Conservation (phyloP, 2,329 filamentous ascomycete species). For the Verticillium albo-atrum region DNA sequence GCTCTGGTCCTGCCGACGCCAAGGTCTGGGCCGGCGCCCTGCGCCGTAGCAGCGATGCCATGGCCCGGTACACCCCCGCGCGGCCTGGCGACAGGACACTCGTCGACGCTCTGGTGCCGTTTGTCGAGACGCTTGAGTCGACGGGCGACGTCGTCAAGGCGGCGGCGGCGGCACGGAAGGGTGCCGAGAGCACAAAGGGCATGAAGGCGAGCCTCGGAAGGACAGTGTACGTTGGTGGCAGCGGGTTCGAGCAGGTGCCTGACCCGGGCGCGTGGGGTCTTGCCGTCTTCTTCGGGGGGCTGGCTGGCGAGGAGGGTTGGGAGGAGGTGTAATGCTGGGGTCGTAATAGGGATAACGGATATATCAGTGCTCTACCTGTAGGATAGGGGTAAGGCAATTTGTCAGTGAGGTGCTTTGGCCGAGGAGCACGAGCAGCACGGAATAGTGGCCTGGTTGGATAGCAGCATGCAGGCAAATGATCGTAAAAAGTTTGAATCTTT, state of each 20-base stretch:
- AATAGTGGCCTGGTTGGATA: not conserved
- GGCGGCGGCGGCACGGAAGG: slow-evolving; percentile 68
- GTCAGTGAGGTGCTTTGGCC: not conserved
- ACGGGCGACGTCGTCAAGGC: slow-evolving; percentile 67
- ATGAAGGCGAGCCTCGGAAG: slow-evolving; percentile 88
- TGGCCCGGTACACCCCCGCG: slow-evolving; percentile 29
- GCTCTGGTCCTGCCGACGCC: not conserved
- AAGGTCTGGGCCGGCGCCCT: slow-evolving; percentile 4
- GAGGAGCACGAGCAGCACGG: not conserved
- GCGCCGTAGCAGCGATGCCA: slow-evolving; percentile 59
- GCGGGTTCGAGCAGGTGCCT: slow-evolving; percentile 42
- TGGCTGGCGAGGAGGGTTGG: slow-evolving; percentile 54
- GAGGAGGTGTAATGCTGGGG: slow-evolving; percentile 20
- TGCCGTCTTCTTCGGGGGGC: slow-evolving; percentile 74
- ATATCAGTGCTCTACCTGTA: not conserved
- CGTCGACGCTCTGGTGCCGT: slow-evolving; percentile 64
- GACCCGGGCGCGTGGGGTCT: slow-evolving; percentile 69
- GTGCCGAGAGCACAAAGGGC: slow-evolving; percentile 78
- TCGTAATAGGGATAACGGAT: not conserved
- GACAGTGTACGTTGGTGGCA: slow-evolving; percentile 72
- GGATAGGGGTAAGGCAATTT: not conserved
- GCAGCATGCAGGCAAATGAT: not conserved
- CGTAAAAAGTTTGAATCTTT: not conserved
- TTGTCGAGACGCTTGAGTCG: slow-evolving; percentile 66
- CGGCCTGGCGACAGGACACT: slow-evolving; percentile 3